Evolutionary conservation across 176 grass and related monocot genomes (phyloP), one percentile per base, ranked within the genome.

Genomic region (Themeda triandra): DNA sequence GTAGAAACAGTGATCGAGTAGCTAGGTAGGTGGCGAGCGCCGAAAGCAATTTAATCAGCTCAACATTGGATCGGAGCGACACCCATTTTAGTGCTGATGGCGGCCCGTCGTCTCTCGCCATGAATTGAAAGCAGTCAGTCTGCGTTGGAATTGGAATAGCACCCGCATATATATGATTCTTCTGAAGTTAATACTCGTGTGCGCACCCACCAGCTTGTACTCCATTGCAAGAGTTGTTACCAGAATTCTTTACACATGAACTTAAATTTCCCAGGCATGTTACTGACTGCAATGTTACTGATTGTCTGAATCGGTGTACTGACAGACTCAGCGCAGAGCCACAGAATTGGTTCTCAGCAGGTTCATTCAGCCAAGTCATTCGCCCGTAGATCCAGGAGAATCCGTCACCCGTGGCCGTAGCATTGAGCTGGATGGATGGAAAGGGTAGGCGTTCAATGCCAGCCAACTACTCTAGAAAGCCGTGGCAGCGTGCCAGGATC

Each of bases 11-110:
- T 48, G 72, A 54, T 13, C 17, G 39, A 41, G 41, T 48, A 13
- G 42, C 83, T 90, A 13, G 42, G 88, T 90, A 78, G 83, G 84
- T 90, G 88, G 83, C 88, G 42, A 82, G 88, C 83, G 35, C 88
- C 83, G 88, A 86, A 86, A 78, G 8, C 78, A 82, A 86, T 86
- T 90, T 59, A 86, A 82, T 90, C 78, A 15, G 10, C 12, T 13
- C 69, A 18, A 35, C 33, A 12, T 28, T 27, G 59, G 24, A 28
- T 27, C 25, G 33, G 62, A 75, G 24, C 24, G 48, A 62, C 82
- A 85, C 59, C 67, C 39, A 13, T 63, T 81, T 87, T 81, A 85
- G 89, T 76, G 71, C 28, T 71, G 70, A 84, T 81, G 40, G 82
- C 6, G 64, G 51, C 81, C 74, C 39, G 13, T 25, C 77, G 9